phyloP scores from a whole-genome alignment of 805 yeast species.

The Ogataea ramenticola region DNA sequence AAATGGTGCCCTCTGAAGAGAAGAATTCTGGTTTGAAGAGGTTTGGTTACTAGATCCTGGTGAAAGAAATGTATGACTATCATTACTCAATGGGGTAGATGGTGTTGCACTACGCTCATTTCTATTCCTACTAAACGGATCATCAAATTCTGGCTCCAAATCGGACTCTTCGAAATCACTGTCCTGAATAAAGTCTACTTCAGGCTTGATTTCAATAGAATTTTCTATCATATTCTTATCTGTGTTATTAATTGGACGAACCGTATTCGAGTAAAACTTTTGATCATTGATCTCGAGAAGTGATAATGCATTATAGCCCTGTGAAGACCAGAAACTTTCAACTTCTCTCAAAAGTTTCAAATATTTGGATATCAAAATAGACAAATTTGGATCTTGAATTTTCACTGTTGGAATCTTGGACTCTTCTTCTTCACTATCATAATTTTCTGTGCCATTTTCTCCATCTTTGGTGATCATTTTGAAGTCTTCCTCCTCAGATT shows the following conservation, averaged over 20 bases:
- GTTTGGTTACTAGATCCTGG: not conserved
- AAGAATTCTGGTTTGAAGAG: too few species aligned
- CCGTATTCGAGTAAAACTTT: constrained; percentile 9
- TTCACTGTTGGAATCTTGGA: not conserved
- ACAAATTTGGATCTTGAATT: not conserved
- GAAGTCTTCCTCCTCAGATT: constrained; percentile 11
- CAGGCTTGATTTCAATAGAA: not conserved
- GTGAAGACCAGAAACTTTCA: constrained; percentile 1
- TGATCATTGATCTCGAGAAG: constrained; percentile 14
- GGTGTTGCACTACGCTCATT: not conserved
- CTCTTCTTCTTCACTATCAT: not conserved
- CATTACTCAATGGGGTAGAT: not conserved
- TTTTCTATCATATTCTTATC: not conserved
- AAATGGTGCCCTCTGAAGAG: not conserved
- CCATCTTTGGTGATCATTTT: too few species aligned
- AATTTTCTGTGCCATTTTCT: constrained; percentile 3
- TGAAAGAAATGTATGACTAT: too few species aligned
- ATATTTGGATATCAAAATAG: not conserved
- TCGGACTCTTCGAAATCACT: constrained; percentile 6
- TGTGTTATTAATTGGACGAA: not conserved
- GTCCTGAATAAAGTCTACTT: not conserved
- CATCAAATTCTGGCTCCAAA: constrained; percentile 3
- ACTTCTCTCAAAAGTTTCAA: not conserved
- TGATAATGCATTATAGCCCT: constrained; percentile 11
- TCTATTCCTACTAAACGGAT: too few species aligned